Evolutionary conservation across 2,329 filamentous ascomycete species (phyloP), one percentile per base, ranked within the genome.

Genomic region (Fonsecaea monophora): DNA sequence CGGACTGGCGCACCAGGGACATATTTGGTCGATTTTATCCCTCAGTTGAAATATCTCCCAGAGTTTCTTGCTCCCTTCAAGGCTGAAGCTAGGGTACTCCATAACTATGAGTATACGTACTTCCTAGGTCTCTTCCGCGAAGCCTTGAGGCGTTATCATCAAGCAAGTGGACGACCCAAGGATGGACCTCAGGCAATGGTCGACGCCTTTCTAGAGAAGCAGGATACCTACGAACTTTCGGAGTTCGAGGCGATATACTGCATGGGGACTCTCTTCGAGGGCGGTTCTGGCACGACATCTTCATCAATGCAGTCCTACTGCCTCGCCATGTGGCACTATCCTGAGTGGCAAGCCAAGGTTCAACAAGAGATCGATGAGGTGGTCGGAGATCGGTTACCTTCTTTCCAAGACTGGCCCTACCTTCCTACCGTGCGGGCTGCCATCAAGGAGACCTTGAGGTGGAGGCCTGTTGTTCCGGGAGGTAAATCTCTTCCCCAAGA

Each of bases 401-500:
- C 67, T 15, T 79, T 79, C 56, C 73, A 74, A 6, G 79, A 81
- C 68, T 75, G 78, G 59, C 42, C 69, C 7, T 62, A 63, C 15
- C 73, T 81, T 1, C 78, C 77, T 0, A 77, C 76, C 40, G 72
- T 80, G 12, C 72, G 78, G 13, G 79, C 79, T 18, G 71, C 79
- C 0, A 75, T 76, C 38, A 80, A 82, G 75, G 80, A 82, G 74
- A 75, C 74, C 2, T 75, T 82, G 50, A 76, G 81, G 50, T 82
- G 81, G 81, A 78, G 80, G 9, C 81, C 81, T 10, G 68, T 71
- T 21, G 65, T 68, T 13, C 65, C 70, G 4, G 70, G 70, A 40
- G 69, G 70, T 61, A 59, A 62, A 48, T 66, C 54, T 64, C 37
- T 10, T 15, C 9, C 7, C 15, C 32, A 30, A 15, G 12, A 9